Base-by-base conservation (phyloP, 2,329 filamentous ascomycete species). In the Sordariomycetes sp. region DNA sequence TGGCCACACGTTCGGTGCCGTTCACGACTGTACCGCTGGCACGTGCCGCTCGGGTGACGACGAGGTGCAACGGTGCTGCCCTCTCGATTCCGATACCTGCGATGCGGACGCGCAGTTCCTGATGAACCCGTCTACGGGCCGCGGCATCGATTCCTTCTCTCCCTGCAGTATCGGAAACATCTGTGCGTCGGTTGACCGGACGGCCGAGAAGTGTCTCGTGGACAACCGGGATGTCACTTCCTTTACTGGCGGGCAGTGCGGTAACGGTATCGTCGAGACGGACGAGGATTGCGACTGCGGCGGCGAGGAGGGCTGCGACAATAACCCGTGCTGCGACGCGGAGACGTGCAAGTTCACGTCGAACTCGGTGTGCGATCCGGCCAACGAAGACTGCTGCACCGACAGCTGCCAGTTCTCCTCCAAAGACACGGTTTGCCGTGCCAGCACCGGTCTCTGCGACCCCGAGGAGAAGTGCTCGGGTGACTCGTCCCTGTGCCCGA, bases 211-310 rank as follows among this genome's bases (percentile, higher is more conserved):
- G 61, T 99, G 94, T 70, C 76, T 99, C 51, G 86, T 84, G n/a
- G 86, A 89, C 70, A 99, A 99, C 76, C 85, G 82, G 64, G 86
- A 89, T 62, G 85, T 99, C 53, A 80, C 82, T 35, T 94, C 88
- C 32, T 89, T 96, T 64, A 87, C 85, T 0, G 89, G 88, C 58
- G 87, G 87, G 64, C 86, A 92, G 68, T 99, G 94, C 71, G 94
- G 94, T 59, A 99, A 99, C 71, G 94, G 94, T 58, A 97, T 99
- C 63, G 94, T 99, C 55, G 94, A 97, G 73, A 77, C 81, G 20
- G 94, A 90, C 62, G 94, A 99, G 72, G 88, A 99, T 57, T 99
- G 94, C 72, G 94, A 99, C 72, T 99, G 94, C 67, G 94, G 94
- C 61, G 93, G 93, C 58, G 74, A 77, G 16, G 72, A 76, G 16